Conservation (phyloP, 108 stramenopile species). For the Skeletonema tropicum region DNA sequence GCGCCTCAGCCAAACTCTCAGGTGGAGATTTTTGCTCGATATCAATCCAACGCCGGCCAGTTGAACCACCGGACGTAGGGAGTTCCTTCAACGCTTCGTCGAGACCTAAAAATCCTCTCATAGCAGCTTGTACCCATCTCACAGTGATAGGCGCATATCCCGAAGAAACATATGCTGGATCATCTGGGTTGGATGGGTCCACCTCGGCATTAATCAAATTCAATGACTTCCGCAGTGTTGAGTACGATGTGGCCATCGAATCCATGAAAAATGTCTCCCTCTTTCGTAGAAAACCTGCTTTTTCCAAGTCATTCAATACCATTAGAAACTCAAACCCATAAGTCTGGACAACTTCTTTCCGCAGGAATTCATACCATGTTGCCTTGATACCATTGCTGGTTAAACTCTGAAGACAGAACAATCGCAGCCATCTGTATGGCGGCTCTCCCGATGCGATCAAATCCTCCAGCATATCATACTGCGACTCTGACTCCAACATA, state of each 20-base stretch:
- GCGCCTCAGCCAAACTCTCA: constrained; percentile 61
- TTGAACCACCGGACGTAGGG: constrained; percentile 37
- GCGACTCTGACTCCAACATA: constrained; percentile 92
- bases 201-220: constrained; percentile 91
- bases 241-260: constrained; percentile 70
- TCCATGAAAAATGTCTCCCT: constrained; percentile 78
- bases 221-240: constrained; percentile 73
- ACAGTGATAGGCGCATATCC: constrained; percentile 93
- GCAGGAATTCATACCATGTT: constrained; percentile 84
- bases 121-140: constrained; percentile 85
- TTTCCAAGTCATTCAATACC: constrained; percentile 85
- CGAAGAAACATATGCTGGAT: constrained; percentile 91
- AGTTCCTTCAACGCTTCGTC: constrained; percentile 72
- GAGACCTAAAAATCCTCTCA: constrained; percentile 80
- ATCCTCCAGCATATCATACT: constrained; percentile 85
- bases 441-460: constrained; percentile 79
- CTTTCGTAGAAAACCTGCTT: constrained; percentile 79
- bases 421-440: constrained; percentile 68
- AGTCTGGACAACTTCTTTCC: constrained; percentile 86
- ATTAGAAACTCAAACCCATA: constrained; percentile 92
- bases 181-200: constrained; percentile 85
- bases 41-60: constrained; percentile 69
- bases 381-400: constrained; percentile 90
- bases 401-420: constrained; percentile 92
- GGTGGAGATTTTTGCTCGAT: constrained; percentile 68